phyloP scores from a whole-genome alignment of 495 filamentous ascomycete species.

The Lasiosphaeriaceae sp. region DNA sequence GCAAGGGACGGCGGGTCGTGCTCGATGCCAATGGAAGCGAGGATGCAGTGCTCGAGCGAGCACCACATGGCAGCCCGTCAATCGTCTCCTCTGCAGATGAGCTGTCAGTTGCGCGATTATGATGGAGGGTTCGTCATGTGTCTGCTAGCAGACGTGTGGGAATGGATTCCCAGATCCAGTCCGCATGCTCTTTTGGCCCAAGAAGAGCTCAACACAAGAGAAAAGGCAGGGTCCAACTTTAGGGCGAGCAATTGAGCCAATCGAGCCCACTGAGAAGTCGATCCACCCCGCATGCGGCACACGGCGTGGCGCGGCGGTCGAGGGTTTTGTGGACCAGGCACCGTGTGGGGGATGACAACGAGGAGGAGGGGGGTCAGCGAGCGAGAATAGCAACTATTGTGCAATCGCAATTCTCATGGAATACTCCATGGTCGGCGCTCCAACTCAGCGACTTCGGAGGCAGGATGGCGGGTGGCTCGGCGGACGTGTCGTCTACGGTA shows the following conservation, averaged over 20 bases:
- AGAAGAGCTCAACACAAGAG: neutral
- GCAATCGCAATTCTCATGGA: neutral
- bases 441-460: neutral
- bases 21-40: neutral
- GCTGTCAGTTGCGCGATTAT: neutral
- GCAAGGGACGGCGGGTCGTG: slow-evolving; percentile 1
- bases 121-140: neutral
- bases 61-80: slow-evolving; percentile 2
- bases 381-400: neutral
- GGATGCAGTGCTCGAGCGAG: neutral
- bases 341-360: neutral
- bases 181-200: neutral
- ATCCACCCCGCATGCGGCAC: too few relatives aligned
- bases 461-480: neutral
- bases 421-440: neutral
- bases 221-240: too few relatives aligned
- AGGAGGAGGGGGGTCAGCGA: neutral
- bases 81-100: neutral
- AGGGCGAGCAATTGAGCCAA: too few relatives aligned
- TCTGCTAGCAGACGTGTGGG: too few relatives aligned
- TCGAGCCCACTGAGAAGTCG: too few relatives aligned
- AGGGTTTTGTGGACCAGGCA: neutral
- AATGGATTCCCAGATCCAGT: neutral
- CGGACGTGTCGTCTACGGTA: neutral
- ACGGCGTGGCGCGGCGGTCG: neutral